These are phyloP conservation scores for Penicillium polonicum DNA, from an alignment of 2,329 filamentous ascomycete genomes.

Conservation along the genomic window DNA sequence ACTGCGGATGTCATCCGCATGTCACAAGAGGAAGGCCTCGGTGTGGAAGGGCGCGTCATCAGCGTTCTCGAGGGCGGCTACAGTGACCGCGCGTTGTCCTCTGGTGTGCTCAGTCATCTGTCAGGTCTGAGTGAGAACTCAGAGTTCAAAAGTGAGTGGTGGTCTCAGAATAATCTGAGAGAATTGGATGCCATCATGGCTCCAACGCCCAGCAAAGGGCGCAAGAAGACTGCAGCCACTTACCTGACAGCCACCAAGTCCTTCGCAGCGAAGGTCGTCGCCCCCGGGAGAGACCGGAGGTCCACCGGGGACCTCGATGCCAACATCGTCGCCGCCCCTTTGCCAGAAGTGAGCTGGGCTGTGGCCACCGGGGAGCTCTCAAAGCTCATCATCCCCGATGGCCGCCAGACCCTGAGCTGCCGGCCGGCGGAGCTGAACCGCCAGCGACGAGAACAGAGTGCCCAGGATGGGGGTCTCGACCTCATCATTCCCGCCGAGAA, in stretches of 20 bases:
- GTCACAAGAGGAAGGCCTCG: conserved; percentile 73
- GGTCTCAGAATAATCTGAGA: conserved; percentile 65
- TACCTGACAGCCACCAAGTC: conserved; percentile 87
- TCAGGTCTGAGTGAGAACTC: conserved; percentile 67
- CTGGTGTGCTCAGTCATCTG: conserved; percentile 85
- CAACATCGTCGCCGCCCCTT: conserved; percentile 57
- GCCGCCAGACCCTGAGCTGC: conserved; percentile 73
- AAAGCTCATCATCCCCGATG: conserved; percentile 74
- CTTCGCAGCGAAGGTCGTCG: conserved; percentile 75
- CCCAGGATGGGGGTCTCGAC: conserved; percentile 44
- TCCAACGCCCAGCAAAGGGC: conserved; percentile 52
- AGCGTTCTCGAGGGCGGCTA: conserved; percentile 96
- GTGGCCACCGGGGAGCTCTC: conserved; percentile 79
- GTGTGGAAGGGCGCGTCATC: conserved; percentile 79
- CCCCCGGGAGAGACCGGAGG: conserved; percentile 59
- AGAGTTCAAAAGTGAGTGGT: conserved; percentile 68
- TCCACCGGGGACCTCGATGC: conserved; percentile 41
- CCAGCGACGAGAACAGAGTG: conserved; percentile 64
- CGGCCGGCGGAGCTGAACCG: conserved; percentile 73
- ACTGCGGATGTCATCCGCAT: conserved; percentile 80
- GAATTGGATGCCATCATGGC: conserved; percentile 63
- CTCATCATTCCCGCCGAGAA: conserved; percentile 45
- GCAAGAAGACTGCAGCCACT: conserved; percentile 61
- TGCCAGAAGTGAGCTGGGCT: conserved; percentile 82
- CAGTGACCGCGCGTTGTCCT: conserved; percentile 84